A percentile compares a stretch with the other conserved stretches of the same genome.
phyloP scores from a whole-genome alignment of 768 basidiomycete genomes.

The Xerocomellus amylosporus region DNA sequence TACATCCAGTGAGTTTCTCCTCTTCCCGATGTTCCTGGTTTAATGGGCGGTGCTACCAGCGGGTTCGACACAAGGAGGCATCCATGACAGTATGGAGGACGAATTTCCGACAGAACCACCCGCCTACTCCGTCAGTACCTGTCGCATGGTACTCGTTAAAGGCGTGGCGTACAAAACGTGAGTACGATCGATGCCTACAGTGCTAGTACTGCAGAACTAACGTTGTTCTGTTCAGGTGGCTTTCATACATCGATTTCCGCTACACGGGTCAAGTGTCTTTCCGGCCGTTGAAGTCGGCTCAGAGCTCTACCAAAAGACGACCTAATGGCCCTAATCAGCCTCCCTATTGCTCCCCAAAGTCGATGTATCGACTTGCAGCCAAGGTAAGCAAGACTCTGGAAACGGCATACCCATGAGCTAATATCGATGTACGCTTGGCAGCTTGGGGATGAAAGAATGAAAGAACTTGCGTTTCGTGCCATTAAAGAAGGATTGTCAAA shows the following conservation, averaged over 20 bases:
- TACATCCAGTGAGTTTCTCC: constrained; percentile 5
- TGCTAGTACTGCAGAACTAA: background rate
- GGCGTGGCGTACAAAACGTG: constrained; percentile 30
- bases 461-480: constrained; percentile 25
- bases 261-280: constrained; percentile 32
- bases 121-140: constrained; percentile 21
- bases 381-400: constrained; percentile 15
- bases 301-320: background rate
- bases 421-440: constrained; percentile 1
- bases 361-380: constrained; percentile 36
- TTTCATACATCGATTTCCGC: constrained; percentile 29
- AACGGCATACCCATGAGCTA: background rate
- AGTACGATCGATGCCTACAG: background rate
- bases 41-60: background rate
- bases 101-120: constrained; percentile 10
- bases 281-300: constrained; percentile 22
- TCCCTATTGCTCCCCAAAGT: constrained; percentile 35
- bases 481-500: constrained; percentile 23
- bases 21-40: background rate
- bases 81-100: background rate
- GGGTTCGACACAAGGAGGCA: background rate
- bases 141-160: constrained; percentile 29
- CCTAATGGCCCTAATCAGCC: background rate
- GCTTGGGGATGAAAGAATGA: constrained; percentile 26
- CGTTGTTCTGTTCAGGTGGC: constrained; percentile 18